phyloP scores from a whole-genome alignment of 2,329 filamentous ascomycete genomes.

The Aspergillus udagawae region DNA sequence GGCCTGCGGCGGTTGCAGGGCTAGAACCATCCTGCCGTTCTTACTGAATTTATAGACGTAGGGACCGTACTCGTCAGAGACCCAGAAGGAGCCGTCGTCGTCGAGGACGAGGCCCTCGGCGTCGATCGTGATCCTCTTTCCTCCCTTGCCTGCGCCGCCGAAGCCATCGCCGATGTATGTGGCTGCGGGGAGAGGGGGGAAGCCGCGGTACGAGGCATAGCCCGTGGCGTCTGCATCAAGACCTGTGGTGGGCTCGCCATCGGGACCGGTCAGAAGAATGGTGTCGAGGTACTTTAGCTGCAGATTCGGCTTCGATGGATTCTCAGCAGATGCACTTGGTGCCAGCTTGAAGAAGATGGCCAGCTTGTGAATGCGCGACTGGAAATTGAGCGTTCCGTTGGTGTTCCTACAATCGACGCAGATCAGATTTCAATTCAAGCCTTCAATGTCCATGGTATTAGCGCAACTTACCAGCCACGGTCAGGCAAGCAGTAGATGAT shows the following conservation, averaged over 20 bases:
- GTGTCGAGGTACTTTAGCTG: constrained; percentile 61
- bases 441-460: background rate
- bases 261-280: constrained; percentile 60
- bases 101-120: constrained; percentile 63
- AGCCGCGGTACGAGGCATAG: constrained; percentile 53
- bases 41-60: constrained; percentile 64
- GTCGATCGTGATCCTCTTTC: constrained; percentile 58
- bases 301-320: constrained; percentile 58
- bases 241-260: constrained; percentile 59
- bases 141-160: constrained; percentile 57
- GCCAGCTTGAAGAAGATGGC: constrained; percentile 55
- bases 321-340: constrained; percentile 47
- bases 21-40: constrained; percentile 56
- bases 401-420: constrained; percentile 53
- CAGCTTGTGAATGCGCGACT: constrained; percentile 66
- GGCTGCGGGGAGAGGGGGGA: constrained; percentile 59
- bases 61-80: constrained; percentile 67
- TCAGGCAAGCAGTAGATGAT: constrained; percentile 63
- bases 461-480: constrained; percentile 55
- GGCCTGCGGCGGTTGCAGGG: constrained; percentile 62
- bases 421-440: background rate
- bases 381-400: constrained; percentile 64
- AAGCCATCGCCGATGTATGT: constrained; percentile 66
- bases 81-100: constrained; percentile 60
- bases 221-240: constrained; percentile 58